Base-by-base conservation (phyloP, 2,329 filamentous ascomycete genomes). In the Aspergillus spinulosporus region DNA sequence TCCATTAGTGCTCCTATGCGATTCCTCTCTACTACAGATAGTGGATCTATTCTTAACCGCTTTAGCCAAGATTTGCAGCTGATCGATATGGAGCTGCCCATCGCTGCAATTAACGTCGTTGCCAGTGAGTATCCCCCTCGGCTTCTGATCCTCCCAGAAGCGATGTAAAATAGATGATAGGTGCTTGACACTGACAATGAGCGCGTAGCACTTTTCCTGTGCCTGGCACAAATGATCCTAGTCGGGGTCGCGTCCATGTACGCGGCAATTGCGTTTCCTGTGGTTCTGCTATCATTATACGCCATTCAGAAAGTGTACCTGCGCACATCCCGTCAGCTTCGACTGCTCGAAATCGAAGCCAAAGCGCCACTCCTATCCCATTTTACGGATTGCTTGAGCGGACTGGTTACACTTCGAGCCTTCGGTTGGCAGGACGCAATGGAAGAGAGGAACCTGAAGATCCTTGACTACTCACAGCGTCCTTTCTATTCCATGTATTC, bases 271-370 rank as follows among this genome's bases (percentile, higher is more conserved):
- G 72, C 74, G 0, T 82, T 85, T 56, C 83, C 83, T 0, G 67
- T 82, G 2, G 63, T 85, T 2, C 57, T 77, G 7, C 68, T 64
- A 0, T 58, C 78, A 0, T 57, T 85, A 0, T 86, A 79, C 53
- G 57, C 74, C 2, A 67, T 86, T 0, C 84, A 86, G 59, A 80
- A 75, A 51, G 76, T 84, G 47, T 87, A 87, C 61, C 74, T 87
- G 1, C 76, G 81, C 0, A 87, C 84, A 0, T 86, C 83, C 0
- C 73, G 84, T 0, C 84, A 87, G 65, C 66, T 88, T 5, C 77
- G 84, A 48, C 75, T 85, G 14, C 67, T 88, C 8, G 84, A 87
- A 45, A 76, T 88, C 1, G 85, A 88, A 66, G 78, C 81, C 1
- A 86, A 87, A 60, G 80, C 80, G 0, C 83, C 83, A 0, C 70